Base-by-base conservation (phyloP, 208 protist genomes). In the Tritrichomonas foetus region DNA sequence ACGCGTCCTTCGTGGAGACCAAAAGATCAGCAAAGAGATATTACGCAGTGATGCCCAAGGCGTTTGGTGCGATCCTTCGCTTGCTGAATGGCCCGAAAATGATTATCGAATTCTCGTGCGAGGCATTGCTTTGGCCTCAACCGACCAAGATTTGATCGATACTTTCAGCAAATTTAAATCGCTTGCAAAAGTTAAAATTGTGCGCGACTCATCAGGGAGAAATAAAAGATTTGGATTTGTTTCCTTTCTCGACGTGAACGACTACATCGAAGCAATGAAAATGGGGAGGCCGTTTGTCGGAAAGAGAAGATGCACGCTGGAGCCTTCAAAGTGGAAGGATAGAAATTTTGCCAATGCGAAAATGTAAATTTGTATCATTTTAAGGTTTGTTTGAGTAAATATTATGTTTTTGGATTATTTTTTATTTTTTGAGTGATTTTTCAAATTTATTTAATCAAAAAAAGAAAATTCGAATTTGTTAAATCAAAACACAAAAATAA, bases 31-130 rank as follows among this genome's bases (percentile, higher is more conserved):
- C 5, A 69, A 69, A 69, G 27, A 11, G 3, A 30, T n/a, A n/a
- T 69, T 89, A 22, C 78, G 78, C 16, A 9, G 27, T 53, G 78
- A 89, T 57, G 78, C 27, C 20, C 27, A 47, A 57, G 57, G 30
- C n/a, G 20, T 89, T 39, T 89, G 78, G 78, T 57, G 14, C 57
- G 78, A 89, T 89, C 3, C 41, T 20, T 89, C 78, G 13, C 30
- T 89, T 16, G 33, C 78, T 16, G 78, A 89, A 89, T 89, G 78
- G 78, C 78, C 78, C 3, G 78, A 89, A 89, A 89, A 89, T 57
- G 78, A 89, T 16, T 89, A 89, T 36, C 33, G 78, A 53, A 89
- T 89, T 57, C 20, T 22, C 11, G 47, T 89, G 8, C 3, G 9
- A 39, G 30, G 30, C 11, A 25, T 89, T 1, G 47, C 44, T 5